A percentile compares a stretch with the other conserved stretches of the same genome.
These are phyloP conservation scores for Leishmania major DNA, from an alignment of 208 protist genomes.

Conservation along the genomic window DNA sequence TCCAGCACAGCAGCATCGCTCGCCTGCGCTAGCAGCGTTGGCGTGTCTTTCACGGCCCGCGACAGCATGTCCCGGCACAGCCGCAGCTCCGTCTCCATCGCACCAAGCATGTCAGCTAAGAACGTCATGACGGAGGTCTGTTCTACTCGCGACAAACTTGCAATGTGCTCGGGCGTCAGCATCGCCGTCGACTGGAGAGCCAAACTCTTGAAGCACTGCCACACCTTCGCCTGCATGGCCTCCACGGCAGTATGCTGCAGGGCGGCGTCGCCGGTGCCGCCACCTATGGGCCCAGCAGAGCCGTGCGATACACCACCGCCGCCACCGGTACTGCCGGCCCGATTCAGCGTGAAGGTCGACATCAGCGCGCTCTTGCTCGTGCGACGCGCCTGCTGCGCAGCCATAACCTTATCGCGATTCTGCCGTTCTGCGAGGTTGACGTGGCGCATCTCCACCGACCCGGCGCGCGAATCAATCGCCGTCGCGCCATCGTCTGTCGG, in stretches of 20 bases:
- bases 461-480: neutral
- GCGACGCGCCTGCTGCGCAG: conserved; percentile 28
- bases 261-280: neutral
- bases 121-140: conserved; percentile 33
- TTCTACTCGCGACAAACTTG: conserved; percentile 28
- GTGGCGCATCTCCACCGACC: conserved; percentile 27
- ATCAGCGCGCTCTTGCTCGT: conserved; percentile 26
- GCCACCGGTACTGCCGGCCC: neutral
- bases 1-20: conserved; percentile 30
- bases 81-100: conserved; percentile 27
- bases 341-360: conserved; percentile 12
- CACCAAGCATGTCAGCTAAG: conserved; percentile 26
- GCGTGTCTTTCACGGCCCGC: conserved; percentile 20
- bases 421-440: conserved; percentile 22
- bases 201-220: conserved; percentile 21
- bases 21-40: conserved; percentile 29
- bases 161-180: conserved; percentile 12
- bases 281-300: neutral
- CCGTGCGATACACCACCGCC: conserved; percentile 2
- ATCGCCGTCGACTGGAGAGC: conserved; percentile 31
- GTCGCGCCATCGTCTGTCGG: neutral
- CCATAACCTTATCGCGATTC: conserved; percentile 29
- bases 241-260: conserved; percentile 24
- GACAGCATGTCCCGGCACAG: conserved; percentile 29
- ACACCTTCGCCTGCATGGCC: conserved; percentile 31